phyloP scores from a whole-genome alignment of 441 rosid genomes.

The Adansonia grandidieri region DNA sequence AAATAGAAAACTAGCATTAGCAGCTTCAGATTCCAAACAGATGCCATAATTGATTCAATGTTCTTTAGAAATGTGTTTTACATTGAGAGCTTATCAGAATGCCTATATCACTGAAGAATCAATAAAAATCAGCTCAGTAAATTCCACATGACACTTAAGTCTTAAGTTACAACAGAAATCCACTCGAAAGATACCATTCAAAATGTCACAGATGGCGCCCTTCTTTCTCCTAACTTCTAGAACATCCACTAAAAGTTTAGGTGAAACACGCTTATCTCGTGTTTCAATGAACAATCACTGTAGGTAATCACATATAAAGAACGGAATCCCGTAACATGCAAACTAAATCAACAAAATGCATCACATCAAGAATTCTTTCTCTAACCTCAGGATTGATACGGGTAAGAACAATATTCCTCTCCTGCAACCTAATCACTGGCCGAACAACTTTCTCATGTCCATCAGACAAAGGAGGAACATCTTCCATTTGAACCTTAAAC shows the following conservation, averaged over 20 bases:
- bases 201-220: background rate
- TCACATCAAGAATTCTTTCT: conserved; percentile 11
- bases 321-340: background rate
- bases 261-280: background rate
- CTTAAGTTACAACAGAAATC: background rate
- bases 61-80: background rate
- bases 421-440: conserved; percentile 82
- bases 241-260: background rate
- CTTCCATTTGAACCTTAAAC: conserved; percentile 77
- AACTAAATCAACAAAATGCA: conserved; percentile 10
- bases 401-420: conserved; percentile 72
- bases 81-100: background rate
- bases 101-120: background rate
- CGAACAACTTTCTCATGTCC: conserved; percentile 68
- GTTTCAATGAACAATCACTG: background rate
- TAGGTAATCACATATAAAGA: background rate
- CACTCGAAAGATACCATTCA: background rate
- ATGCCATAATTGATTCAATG: background rate
- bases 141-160: background rate
- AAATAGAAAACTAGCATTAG: conserved; percentile 7
- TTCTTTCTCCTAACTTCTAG: background rate
- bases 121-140: background rate
- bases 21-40: background rate
- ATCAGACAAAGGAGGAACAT: conserved; percentile 63
- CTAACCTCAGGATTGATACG: conserved; percentile 91